A percentile compares a stretch with the other conserved stretches of the same genome.
phyloP scores from a whole-genome alignment of 2,329 filamentous ascomycete genomes.

The Claviceps quebecensis region DNA sequence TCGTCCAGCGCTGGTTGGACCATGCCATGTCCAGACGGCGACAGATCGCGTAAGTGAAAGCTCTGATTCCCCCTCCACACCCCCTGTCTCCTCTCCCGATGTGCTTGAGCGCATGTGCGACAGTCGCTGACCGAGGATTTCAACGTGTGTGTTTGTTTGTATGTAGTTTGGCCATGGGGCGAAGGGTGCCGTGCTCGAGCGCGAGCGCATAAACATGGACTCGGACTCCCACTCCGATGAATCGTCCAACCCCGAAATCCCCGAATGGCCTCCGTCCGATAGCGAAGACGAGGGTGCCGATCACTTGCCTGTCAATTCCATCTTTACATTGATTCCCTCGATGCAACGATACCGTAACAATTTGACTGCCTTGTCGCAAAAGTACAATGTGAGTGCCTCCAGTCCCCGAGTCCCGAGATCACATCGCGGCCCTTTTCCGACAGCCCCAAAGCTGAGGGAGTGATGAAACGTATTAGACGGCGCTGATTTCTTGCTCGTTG shows the following conservation, averaged over 20 bases:
- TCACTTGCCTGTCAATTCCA: constrained; percentile 9
- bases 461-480: neutral
- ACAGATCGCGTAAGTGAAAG: constrained; percentile 20
- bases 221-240: constrained; percentile 1
- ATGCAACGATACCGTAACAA: constrained; percentile 35
- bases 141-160: neutral
- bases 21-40: constrained; percentile 23
- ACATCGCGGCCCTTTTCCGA: too few species aligned
- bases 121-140: neutral
- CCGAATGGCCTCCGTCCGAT: constrained; percentile 15
- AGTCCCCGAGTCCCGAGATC: too few species aligned
- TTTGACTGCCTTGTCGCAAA: constrained; percentile 42
- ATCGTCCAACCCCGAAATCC: constrained; percentile 10
- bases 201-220: constrained; percentile 17
- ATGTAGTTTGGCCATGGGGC: constrained; percentile 24
- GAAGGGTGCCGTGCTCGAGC: constrained; percentile 18
- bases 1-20: constrained; percentile 19
- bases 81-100: too few species aligned
- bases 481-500: constrained; percentile 1
- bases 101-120: neutral
- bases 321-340: constrained; percentile 17
- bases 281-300: constrained; percentile 11
- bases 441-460: too few species aligned
- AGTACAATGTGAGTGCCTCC: constrained; percentile 31
- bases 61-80: neutral